phyloP scores from a whole-genome alignment of 2,329 filamentous ascomycete species.

The Neonectria neomacrospora region DNA sequence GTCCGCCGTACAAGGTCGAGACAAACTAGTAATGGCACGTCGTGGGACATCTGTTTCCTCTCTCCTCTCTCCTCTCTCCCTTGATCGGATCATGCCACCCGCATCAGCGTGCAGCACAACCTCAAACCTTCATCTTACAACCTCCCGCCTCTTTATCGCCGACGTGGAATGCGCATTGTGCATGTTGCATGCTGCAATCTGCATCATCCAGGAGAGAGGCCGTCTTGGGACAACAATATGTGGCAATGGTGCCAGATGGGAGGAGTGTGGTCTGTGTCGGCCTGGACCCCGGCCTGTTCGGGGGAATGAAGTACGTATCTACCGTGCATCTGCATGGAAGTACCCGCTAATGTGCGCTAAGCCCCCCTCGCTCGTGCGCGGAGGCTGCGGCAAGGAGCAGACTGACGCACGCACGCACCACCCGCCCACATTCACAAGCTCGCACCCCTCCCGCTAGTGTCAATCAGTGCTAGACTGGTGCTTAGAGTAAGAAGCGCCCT shows the following conservation, averaged over 20 bases:
- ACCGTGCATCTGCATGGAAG: slow-evolving; percentile 1
- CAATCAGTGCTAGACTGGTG: not conserved
- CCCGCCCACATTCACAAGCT: not conserved
- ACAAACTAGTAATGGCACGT: not conserved
- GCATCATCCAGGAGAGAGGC: not conserved
- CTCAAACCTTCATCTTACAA: not conserved
- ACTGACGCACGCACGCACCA: slow-evolving; percentile 5
- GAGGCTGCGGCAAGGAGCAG: slow-evolving; percentile 13
- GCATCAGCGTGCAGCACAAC: not conserved
- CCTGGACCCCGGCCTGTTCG: not conserved
- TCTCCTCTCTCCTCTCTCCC: not conserved
- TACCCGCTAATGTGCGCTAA: not conserved
- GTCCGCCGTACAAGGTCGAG: not conserved
- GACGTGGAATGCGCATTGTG: slow-evolving; percentile 10
- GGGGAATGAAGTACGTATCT: not conserved
- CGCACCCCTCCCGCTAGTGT: slow-evolving; percentile 8
- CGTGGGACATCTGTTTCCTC: not conserved
- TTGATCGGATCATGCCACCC: not conserved
- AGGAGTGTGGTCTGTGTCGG: not conserved
- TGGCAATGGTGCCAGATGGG: not conserved
- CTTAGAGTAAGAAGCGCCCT: not conserved
- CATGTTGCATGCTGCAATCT: slow-evolving; percentile 6
- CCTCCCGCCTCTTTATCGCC: not conserved
- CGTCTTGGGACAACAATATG: not conserved
- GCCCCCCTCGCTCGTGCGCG: slow-evolving; percentile 10